These are phyloP conservation scores for Erucastrum elatum DNA, from an alignment of 345 rosid genomes.

Conservation along the genomic window DNA sequence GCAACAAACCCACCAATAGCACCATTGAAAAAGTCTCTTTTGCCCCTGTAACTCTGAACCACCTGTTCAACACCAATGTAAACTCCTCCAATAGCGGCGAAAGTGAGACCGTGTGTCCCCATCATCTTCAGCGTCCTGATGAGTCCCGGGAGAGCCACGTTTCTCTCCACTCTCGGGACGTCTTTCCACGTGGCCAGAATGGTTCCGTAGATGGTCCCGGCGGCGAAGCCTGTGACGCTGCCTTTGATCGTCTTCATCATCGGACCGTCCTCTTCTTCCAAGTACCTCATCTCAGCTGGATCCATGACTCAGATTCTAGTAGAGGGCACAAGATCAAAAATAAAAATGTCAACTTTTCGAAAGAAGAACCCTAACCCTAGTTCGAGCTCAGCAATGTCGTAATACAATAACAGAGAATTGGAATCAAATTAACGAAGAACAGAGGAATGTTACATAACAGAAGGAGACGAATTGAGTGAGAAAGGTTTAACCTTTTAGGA, in stretches of 20 bases:
- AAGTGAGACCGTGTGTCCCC: constrained; percentile 77
- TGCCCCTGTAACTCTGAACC: constrained; percentile 59
- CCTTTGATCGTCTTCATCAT: constrained; percentile 71
- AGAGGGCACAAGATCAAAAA: constrained; percentile 2
- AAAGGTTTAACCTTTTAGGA: constrained; percentile 25
- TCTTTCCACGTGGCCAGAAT: constrained; percentile 79
- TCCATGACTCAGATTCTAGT: constrained; percentile 49
- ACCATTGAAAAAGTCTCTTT: constrained; percentile 82
- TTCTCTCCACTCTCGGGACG: constrained; percentile 91
- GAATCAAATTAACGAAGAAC: neutral
- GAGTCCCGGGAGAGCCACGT: constrained; percentile 79
- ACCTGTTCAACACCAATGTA: constrained; percentile 89
- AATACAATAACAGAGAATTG: neutral
- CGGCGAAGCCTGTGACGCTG: constrained; percentile 62
- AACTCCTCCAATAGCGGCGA: constrained; percentile 90
- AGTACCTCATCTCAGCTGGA: constrained; percentile 67
- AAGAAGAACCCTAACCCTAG: too few species aligned
- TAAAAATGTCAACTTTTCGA: neutral
- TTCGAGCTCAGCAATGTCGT: too few species aligned
- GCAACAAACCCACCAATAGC: constrained; percentile 89
- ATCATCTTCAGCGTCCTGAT: constrained; percentile 80
- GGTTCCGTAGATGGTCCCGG: constrained; percentile 74
- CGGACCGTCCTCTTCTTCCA: constrained; percentile 70
- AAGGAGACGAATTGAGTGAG: too few species aligned
- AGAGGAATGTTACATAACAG: neutral